Percentiles rank a stretch among this genome's conserved stretches.
Evolutionary conservation across 2,329 filamentous ascomycete species (phyloP).

Genomic region (Pseudofabraea citricarpa): DNA sequence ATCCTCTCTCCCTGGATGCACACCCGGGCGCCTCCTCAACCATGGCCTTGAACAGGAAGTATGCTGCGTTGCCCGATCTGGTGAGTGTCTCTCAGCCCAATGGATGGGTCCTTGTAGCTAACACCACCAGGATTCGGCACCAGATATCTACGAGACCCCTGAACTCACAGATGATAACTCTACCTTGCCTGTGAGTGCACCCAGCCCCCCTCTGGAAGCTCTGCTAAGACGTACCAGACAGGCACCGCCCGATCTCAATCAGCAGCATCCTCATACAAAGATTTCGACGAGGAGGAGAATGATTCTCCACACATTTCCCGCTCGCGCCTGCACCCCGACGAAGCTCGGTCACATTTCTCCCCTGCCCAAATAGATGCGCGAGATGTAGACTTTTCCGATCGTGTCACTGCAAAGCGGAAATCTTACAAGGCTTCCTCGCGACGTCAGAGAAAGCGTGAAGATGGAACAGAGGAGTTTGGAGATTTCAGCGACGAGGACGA

Average conservation of each 20-base stretch:
- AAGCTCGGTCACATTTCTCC: constrained; percentile 76
- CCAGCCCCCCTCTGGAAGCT: neutral
- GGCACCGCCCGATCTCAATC: constrained; percentile 48
- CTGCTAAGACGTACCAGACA: constrained; percentile 17
- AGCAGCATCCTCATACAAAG: constrained; percentile 51
- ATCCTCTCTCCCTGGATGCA: neutral
- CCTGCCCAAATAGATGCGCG: constrained; percentile 70
- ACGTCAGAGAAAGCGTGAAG: constrained; percentile 56
- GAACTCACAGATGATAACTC: constrained; percentile 88
- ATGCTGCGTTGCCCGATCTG: constrained; percentile 74
- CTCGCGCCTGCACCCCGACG: constrained; percentile 68
- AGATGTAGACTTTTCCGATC: constrained; percentile 84
- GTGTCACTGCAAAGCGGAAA: constrained; percentile 75
- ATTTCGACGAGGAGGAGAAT: constrained; percentile 57
- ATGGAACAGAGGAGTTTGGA: constrained; percentile 63
- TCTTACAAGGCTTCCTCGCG: constrained; percentile 75
- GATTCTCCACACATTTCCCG: constrained; percentile 67
- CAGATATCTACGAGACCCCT: constrained; percentile 95
- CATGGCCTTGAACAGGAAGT: constrained; percentile 78
- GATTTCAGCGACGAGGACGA: constrained; percentile 74
- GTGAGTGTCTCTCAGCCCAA: constrained; percentile 38
- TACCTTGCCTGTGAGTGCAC: constrained; percentile 64
- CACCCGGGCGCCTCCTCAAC: constrained; percentile 5
- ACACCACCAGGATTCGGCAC: constrained; percentile 68
- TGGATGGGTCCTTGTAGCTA: constrained; percentile 2